phyloP scores from a whole-genome alignment of 495 filamentous ascomycete species.

The Aspergillus steynii region DNA sequence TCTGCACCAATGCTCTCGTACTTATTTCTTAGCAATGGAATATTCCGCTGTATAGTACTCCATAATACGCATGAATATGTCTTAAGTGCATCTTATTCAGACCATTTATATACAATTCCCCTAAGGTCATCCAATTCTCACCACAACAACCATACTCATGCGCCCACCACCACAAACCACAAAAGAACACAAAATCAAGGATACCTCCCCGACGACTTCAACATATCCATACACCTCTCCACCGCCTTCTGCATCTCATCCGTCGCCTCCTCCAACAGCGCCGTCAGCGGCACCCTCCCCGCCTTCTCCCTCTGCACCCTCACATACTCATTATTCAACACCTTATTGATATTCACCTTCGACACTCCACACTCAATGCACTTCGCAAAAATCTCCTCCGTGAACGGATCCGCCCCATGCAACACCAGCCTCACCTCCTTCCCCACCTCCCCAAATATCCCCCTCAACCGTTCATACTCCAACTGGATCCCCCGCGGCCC shows the following conservation, averaged over 20 bases:
- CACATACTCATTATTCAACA: conserved; percentile 71
- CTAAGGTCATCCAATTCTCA: background rate
- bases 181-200: conserved; percentile 15
- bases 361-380: conserved; percentile 71
- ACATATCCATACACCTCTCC: conserved; percentile 71
- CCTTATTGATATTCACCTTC: conserved; percentile 84
- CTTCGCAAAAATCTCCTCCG: conserved; percentile 62
- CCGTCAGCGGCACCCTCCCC: conserved; percentile 64
- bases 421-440: conserved; percentile 66
- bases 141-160: no score
- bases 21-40: no score
- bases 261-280: conserved; percentile 71
- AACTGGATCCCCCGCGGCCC: conserved; percentile 70
- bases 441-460: conserved; percentile 63
- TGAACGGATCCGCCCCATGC: conserved; percentile 78
- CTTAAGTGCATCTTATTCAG: background rate
- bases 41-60: background rate
- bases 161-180: no score
- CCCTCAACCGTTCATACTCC: conserved; percentile 68
- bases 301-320: conserved; percentile 65
- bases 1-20: no score
- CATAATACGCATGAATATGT: no score
- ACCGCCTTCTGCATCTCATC: conserved; percentile 72
- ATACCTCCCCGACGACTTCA: conserved; percentile 64
- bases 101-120: background rate